Evolutionary conservation across 352 stramenopile genomes (phyloP).

Genomic region (Paralagenidium karlingii): DNA sequence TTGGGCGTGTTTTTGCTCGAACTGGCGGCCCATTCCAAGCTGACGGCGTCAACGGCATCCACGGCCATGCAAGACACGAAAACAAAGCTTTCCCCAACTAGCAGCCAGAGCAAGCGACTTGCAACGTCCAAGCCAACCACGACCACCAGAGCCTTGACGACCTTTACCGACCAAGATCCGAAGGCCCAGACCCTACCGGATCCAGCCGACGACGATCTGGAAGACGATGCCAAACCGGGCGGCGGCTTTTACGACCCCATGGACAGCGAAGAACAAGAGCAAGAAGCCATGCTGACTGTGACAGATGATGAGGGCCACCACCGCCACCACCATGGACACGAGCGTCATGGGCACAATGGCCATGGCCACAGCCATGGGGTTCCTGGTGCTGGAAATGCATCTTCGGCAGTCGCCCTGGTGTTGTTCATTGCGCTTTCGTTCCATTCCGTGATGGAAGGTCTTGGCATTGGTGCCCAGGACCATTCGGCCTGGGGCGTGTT

Average conservation of each 20-base stretch:
- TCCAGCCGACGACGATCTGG: conserved; percentile 16
- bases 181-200: too few species aligned
- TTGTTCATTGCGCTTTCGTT: conserved; percentile 70
- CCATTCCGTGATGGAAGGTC: conserved; percentile 65
- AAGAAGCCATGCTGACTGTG: neutral
- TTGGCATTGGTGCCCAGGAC: conserved; percentile 59
- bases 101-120: too few species aligned
- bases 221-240: conserved; percentile 20
- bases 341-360: conserved; percentile 4
- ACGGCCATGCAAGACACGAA: too few species aligned
- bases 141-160: conserved; percentile 8
- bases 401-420: conserved; percentile 48
- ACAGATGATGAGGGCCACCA: conserved; percentile 3
- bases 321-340: conserved; percentile 4
- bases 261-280: conserved; percentile 20
- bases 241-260: conserved; percentile 19
- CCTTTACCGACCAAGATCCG: neutral
- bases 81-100: too few species aligned
- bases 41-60: conserved; percentile 7
- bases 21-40: conserved; percentile 35
- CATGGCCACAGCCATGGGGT: conserved; percentile 5
- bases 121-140: conserved; percentile 1
- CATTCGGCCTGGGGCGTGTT: conserved; percentile 66
- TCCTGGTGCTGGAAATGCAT: too few species aligned
- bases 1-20: conserved; percentile 52